Base-by-base conservation (phyloP, 2,329 filamentous ascomycete genomes). In the Bipolaris gigantea region DNA sequence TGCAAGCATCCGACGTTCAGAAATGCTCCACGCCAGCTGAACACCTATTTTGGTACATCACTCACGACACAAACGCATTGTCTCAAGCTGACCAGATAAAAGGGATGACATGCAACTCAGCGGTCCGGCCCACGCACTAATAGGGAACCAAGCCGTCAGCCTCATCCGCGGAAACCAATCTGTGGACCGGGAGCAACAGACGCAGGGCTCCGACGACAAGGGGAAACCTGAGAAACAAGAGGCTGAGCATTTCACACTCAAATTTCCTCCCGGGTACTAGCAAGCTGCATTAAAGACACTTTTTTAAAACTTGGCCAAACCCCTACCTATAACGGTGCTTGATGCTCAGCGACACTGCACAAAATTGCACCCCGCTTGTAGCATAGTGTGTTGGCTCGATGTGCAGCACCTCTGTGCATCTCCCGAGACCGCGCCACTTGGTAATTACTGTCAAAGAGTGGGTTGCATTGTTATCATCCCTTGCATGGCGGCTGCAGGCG, bases 41-140 rank as follows among this genome's bases (percentile, higher is more conserved):
- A 42, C 65, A 73, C 47, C 62, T 74, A 45, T 74, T 75, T 53
- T 74, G 71, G 72, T 73, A 65, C 61, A 63, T 58, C 27, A 51
- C 27, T 33, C 49, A 49, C 57, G 23, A 42, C 50, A 67, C 62
- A 71, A 69, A 68, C 54, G 53, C 64, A 67, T 68, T 71, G 65
- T 72, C 51, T 68, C 53, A 65, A 35, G 48, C 66, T 72, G 61
- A 73, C 59, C 55, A 56, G 35, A 38, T 42, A 43, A 56, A 54
- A 75, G 72, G 73, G 69, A 75, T 56, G 61, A 68, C 44, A 55
- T 73, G 41, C 70, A 72, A 40, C 60, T 75, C 36, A 69, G 67
- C 45, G 67, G 71, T 9, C 62, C 60, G 38, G 72, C 70, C 27
- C 70, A 75, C 47, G 49, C 64, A 51, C 68, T 74, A 63, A 71